These are phyloP conservation scores for Obba rivulosa DNA, from an alignment of 768 basidiomycete genomes.

Conservation along the genomic window DNA sequence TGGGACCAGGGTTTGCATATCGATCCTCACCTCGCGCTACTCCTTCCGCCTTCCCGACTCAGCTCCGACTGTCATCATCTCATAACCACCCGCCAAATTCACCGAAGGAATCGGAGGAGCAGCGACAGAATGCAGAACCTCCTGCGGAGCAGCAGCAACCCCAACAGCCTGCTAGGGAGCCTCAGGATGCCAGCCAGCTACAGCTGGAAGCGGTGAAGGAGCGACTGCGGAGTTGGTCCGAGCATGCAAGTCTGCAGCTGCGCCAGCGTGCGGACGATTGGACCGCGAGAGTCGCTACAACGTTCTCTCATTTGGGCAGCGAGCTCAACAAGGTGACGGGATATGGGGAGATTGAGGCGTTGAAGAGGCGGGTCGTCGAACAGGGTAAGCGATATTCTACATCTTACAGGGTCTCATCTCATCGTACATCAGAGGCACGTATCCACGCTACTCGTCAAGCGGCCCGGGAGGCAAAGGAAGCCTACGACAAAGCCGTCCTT, in stretches of 20 bases:
- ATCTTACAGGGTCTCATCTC: not conserved
- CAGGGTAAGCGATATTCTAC: conserved; percentile 53
- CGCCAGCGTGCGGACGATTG: conserved; percentile 54
- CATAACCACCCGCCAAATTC: not conserved
- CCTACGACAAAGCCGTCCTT: conserved; percentile 74
- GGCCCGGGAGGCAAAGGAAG: conserved; percentile 66
- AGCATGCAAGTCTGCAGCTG: conserved; percentile 29
- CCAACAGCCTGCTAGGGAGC: not conserved
- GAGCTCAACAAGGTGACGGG: conserved; percentile 87
- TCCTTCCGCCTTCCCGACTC: not conserved
- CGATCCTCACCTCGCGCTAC: not conserved
- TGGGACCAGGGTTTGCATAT: too few species aligned
- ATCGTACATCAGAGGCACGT: conserved; percentile 52
- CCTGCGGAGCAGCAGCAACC: not conserved
- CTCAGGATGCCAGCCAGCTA: not conserved
- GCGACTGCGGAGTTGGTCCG: conserved; percentile 40
- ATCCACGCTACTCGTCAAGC: conserved; percentile 64
- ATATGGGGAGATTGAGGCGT: conserved; percentile 81
- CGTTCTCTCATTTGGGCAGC: conserved; percentile 68
- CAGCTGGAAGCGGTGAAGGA: conserved; percentile 10
- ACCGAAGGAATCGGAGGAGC: not conserved
- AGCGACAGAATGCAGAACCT: not conserved
- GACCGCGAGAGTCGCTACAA: conserved; percentile 48
- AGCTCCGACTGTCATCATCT: not conserved
- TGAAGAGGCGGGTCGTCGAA: conserved; percentile 72